Conservation (phyloP, 1,139 yeast species). For the Torulaspora pretoriensis region DNA sequence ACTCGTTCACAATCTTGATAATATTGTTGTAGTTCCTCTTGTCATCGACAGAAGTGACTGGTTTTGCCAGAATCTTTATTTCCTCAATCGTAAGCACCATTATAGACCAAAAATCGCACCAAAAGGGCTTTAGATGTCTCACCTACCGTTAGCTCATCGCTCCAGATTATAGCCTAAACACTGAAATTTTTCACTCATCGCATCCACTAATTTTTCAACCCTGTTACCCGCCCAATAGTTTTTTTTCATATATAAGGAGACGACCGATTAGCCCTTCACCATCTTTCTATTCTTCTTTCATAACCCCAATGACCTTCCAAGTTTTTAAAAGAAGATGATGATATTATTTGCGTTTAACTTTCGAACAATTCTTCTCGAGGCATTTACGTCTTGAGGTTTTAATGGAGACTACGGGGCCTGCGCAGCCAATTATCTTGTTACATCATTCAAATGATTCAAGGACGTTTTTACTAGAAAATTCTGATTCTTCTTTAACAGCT, state of each 20-base stretch:
- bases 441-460: constrained; percentile 34
- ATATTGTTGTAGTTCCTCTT: constrained; percentile 30
- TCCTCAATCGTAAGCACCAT: constrained; percentile 27
- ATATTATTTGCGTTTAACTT: constrained; percentile 34
- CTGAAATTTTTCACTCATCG: constrained; percentile 14
- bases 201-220: neutral
- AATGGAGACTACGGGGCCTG: constrained; percentile 38
- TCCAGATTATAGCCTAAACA: constrained; percentile 9
- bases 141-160: constrained; percentile 18
- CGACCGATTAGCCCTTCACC: neutral
- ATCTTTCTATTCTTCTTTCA: constrained; percentile 14
- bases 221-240: constrained; percentile 8
- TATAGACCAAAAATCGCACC: neutral
- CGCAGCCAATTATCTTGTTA: constrained; percentile 38
- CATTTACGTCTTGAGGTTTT: constrained; percentile 30
- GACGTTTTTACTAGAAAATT: constrained; percentile 36
- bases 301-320: constrained; percentile 37
- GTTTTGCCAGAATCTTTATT: constrained; percentile 28
- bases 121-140: neutral
- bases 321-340: constrained; percentile 38
- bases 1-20: constrained; percentile 21
- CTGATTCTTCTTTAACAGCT: constrained; percentile 33
- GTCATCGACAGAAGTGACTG: constrained; percentile 25
- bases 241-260: constrained; percentile 3
- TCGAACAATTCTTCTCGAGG: constrained; percentile 37